These are phyloP conservation scores for Trametes cubensis DNA, from an alignment of 768 basidiomycete species.

Conservation along the genomic window DNA sequence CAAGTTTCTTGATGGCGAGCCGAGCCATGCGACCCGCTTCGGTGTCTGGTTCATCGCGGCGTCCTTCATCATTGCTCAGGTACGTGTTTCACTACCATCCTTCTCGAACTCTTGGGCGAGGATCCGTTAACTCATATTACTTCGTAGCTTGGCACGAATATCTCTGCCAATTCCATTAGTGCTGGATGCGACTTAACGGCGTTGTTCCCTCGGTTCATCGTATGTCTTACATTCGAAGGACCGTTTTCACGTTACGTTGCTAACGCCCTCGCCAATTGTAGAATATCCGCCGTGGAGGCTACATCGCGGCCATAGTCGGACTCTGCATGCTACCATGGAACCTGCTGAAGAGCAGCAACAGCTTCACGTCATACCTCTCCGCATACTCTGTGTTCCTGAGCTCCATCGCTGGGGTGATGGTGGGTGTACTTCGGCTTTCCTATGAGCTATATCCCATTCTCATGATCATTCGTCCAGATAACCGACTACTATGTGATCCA, in stretches of 20 bases:
- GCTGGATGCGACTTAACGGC: conserved; percentile 85
- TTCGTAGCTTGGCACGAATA: conserved; percentile 63
- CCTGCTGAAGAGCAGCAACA: conserved; percentile 69
- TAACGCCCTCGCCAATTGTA: conserved; percentile 27
- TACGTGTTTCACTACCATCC: conserved; percentile 26
- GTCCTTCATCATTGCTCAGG: conserved; percentile 80
- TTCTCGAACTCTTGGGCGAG: background rate
- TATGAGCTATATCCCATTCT: background rate
- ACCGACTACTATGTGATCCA: conserved; percentile 79
- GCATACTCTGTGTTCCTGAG: conserved; percentile 82
- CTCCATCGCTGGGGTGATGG: conserved; percentile 83
- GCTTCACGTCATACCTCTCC: conserved; percentile 79
- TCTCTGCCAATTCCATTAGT: conserved; percentile 80
- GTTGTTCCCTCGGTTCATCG: conserved; percentile 74
- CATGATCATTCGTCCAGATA: conserved; percentile 45
- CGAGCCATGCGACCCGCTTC: conserved; percentile 67
- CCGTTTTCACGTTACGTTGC: background rate
- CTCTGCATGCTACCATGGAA: conserved; percentile 80
- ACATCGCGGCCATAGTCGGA: conserved; percentile 78
- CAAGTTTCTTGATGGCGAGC: conserved; percentile 65
- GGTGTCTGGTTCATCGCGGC: conserved; percentile 80
- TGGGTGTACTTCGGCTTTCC: conserved; percentile 32
- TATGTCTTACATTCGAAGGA: conserved; percentile 36
- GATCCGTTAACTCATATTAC: conserved; percentile 10
- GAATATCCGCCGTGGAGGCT: conserved; percentile 86